Percentiles rank a stretch among this genome's conserved stretches.
phyloP scores from a whole-genome alignment of 2,329 filamentous ascomycete species.

The Apiospora malaysiana region DNA sequence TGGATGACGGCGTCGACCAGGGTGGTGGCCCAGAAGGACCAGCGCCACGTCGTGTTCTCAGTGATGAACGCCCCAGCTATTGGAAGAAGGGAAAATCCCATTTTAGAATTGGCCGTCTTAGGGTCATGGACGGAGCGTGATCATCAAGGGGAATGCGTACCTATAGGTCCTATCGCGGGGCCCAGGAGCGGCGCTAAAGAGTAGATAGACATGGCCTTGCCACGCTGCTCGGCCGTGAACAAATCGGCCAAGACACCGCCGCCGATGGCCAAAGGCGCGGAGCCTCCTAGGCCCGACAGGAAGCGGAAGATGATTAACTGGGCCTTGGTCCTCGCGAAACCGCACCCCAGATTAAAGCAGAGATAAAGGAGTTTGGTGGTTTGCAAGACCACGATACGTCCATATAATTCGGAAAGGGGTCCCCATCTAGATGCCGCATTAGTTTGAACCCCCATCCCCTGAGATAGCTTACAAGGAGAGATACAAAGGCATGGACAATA shows the following conservation, averaged over 20 bases:
- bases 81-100: not conserved
- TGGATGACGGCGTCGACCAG: conserved; percentile 68
- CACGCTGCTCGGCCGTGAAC: conserved; percentile 66
- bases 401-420: conserved; percentile 61
- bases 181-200: conserved; percentile 68
- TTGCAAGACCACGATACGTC: conserved; percentile 60
- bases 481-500: not conserved
- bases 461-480: conserved; percentile 1
- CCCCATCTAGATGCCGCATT: conserved; percentile 42
- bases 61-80: conserved; percentile 67
- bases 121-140: no score
- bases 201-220: conserved; percentile 67
- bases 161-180: conserved; percentile 68
- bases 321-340: conserved; percentile 55
- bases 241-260: conserved; percentile 44
- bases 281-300: conserved; percentile 63
- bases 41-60: conserved; percentile 71
- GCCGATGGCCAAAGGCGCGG: conserved; percentile 54
- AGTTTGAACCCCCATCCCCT: no score
- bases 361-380: conserved; percentile 54
- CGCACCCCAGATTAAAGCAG: conserved; percentile 66
- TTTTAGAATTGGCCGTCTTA: not conserved
- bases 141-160: not conserved
- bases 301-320: conserved; percentile 65
- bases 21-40: conserved; percentile 73